phyloP scores from a whole-genome alignment of 1,284 basidiomycete species.

The Boletellus sp. region DNA sequence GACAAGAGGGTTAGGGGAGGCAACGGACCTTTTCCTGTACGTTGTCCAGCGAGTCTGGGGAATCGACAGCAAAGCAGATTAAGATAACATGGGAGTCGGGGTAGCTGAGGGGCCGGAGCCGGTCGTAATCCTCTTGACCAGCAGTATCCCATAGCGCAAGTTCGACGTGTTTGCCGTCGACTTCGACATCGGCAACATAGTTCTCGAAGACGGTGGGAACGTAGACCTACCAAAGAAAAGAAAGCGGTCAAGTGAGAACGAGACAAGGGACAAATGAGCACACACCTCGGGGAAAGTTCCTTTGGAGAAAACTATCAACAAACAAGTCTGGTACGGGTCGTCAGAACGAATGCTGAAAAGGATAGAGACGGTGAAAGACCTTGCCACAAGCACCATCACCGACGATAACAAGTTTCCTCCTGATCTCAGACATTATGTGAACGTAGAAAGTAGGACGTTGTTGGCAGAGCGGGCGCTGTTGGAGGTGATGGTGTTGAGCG shows the following conservation, averaged over 20 bases:
- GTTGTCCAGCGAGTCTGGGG: conserved; percentile 90
- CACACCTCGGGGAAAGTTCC: conserved; percentile 89
- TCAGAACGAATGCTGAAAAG: conserved; percentile 17
- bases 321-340: conserved; percentile 56
- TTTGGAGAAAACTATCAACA: conserved; percentile 86
- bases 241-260: neutral
- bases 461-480: conserved; percentile 35
- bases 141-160: conserved; percentile 95
- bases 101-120: conserved; percentile 86
- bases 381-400: conserved; percentile 85
- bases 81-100: conserved; percentile 92
- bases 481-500: conserved; percentile 37
- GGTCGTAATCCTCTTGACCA: conserved; percentile 88
- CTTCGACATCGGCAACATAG: conserved; percentile 87
- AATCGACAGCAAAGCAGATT: conserved; percentile 92
- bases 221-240: conserved; percentile 61
- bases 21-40: conserved; percentile 87
- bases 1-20: neutral
- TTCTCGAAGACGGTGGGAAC: conserved; percentile 93
- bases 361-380: conserved; percentile 34
- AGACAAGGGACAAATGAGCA: neutral
- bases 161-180: conserved; percentile 89
- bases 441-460: conserved; percentile 32
- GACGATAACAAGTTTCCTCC: conserved; percentile 78
- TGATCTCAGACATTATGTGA: conserved; percentile 62